Base-by-base conservation (phyloP, 2,329 filamentous ascomycete genomes). In the Fusarium xyrophilum region DNA sequence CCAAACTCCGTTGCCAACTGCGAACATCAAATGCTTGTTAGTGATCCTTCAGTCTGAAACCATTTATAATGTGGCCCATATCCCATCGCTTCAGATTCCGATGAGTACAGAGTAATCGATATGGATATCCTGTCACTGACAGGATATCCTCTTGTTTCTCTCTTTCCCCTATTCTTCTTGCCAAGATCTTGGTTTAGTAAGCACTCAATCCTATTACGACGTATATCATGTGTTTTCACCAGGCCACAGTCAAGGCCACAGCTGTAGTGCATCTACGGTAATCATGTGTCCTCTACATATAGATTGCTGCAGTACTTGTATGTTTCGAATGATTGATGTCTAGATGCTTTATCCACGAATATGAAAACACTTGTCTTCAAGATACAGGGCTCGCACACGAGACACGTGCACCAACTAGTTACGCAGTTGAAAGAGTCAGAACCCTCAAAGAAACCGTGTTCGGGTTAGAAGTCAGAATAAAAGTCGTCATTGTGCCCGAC, bases 281-380 rank as follows among this genome's bases (percentile, higher is more conserved):
- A 25, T 27, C 14, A 32, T n/a, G 14, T 46, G 23, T 38, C 28
- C 11, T 28, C 28, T 40, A 4, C n/a, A 23, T 13, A 25, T n/a
- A 53, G 10, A 6, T 17, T 13, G 11, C 27, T 27, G 39, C 8
- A 33, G 44, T 32, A n/a, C n/a, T n/a, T n/a, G n/a, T n/a, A 33
- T 13, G 21, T 9, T 14, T 10, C 7, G 14, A 28, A 32, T 2
- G 13, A 32, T n/a, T 35, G 54, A n/a, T 65, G 62, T 47, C 62
- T 65, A 32, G 39, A 42, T 38, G 14, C 21, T 56, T 17, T 56
- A 19, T 53, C 54, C 36, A 65, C 3, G 25, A 28, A 53, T 5
- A 53, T 60, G 23, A 15, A 47, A 47, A 48, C 54, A 65, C 46
- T 47, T 65, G 60, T 60, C 62, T 65, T 65, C 15, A 56, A 39